These are phyloP conservation scores for Auricularia auricula-judae DNA, from an alignment of 768 basidiomycete species.

Conservation along the genomic window DNA sequence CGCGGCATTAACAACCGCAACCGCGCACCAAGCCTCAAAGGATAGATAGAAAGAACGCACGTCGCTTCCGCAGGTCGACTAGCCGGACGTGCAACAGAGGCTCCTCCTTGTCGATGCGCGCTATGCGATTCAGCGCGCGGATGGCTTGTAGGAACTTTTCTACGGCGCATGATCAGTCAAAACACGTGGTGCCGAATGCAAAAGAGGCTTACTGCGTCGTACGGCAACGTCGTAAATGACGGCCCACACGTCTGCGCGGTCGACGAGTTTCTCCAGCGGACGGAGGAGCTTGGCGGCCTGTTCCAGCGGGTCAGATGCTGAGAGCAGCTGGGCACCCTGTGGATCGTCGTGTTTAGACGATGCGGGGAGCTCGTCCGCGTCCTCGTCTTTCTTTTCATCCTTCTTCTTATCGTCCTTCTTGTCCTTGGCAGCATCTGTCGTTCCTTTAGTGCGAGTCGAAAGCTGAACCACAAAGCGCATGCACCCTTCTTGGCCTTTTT, in stretches of 20 bases:
- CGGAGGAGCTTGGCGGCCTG: conserved; percentile 60
- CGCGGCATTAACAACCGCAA: neutral
- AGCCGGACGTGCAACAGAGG: conserved; percentile 65
- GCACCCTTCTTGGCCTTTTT: conserved; percentile 69
- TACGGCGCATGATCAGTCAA: conserved; percentile 17
- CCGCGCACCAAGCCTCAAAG: neutral
- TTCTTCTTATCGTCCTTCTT: conserved; percentile 12
- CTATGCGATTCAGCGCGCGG: conserved; percentile 50
- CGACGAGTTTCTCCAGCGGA: conserved; percentile 45
- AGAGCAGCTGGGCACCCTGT: conserved; percentile 61
- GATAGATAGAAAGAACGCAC: conserved; percentile 25
- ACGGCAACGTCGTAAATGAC: conserved; percentile 72
- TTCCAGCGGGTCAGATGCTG: conserved; percentile 55
- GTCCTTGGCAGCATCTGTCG: conserved; percentile 24
- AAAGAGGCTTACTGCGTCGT: conserved; percentile 53
- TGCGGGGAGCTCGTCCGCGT: conserved; percentile 55
- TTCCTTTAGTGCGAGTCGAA: conserved; percentile 11
- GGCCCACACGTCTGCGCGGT: conserved; percentile 61
- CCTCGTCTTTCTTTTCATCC: conserved; percentile 27
- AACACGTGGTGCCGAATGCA: neutral
- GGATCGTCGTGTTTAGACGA: conserved; percentile 71
- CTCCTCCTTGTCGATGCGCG: conserved; percentile 38
- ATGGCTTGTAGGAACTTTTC: conserved; percentile 76
- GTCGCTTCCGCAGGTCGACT: conserved; percentile 46
- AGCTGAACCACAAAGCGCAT: neutral